Base-by-base conservation (phyloP, 2,329 filamentous ascomycete genomes). In the Colletotrichum limetticola region DNA sequence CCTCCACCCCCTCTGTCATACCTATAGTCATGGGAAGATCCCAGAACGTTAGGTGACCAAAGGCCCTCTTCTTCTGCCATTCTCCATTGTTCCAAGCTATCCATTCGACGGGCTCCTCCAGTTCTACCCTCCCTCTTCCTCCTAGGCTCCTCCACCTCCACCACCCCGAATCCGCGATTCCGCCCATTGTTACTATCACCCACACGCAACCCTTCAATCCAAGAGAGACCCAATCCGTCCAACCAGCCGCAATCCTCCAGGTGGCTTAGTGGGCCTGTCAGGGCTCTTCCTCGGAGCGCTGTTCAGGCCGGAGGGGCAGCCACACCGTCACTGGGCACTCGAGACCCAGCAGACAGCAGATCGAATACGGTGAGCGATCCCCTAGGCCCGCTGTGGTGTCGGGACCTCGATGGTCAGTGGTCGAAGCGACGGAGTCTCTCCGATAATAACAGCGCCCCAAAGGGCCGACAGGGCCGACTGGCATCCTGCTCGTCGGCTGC, bases 401-500 rank as follows among this genome's bases (percentile, higher is more conserved):
- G 52, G 58, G 19, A 37, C 35, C 52, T n/a, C 53, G 32, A 26
- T 30, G 30, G 42, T 28, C 42, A 49, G 55, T 69, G 46, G 59
- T 37, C 60, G 56, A 62, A 32, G 57, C 28, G 49, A 72, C 26
- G 46, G 42, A 62, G 32, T 35, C 46, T 65, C 60, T 56, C 70
- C 70, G 66, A 70, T 56, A 70, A 66, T 56, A 57, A 57, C 26
- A 49, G 60, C 66, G 58, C 65, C 22, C 42, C 22, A 46, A 60
- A 70, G 60, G 66, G 49, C 60, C 66, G 55, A 56, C 59, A 72
- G 55, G 70, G 55, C 70, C 70, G 70, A 57, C 32, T n/a, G 16
- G 28, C 28, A 57, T 28, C 32, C 14, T 69, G 53, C 62, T 52
- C 55, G 35, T 57, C 70, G 66, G 59, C 60, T 70, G 32, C 66